These are phyloP conservation scores for Osmozyma mogii DNA, from an alignment of 805 yeast species.

Conservation along the genomic window DNA sequence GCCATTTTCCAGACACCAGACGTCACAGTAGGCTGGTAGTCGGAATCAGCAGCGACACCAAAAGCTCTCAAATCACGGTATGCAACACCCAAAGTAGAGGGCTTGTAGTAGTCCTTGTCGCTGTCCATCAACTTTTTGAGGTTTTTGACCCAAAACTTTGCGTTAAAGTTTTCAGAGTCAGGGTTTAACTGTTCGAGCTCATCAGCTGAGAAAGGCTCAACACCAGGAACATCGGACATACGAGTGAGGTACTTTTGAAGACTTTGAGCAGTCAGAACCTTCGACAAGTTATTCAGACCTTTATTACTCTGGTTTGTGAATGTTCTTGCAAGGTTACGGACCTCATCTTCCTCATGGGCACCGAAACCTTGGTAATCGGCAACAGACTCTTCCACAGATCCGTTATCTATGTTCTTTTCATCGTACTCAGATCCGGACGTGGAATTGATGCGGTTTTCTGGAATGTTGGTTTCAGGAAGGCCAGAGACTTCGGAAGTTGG, in stretches of 20 bases:
- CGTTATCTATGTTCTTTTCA: no score
- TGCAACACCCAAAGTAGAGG: constrained; percentile 50
- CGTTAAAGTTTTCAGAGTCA: constrained; percentile 45
- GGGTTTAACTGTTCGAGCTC: constrained; percentile 40
- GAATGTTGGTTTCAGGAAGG: no score
- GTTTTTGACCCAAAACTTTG: constrained; percentile 63
- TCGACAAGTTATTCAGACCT: no score
- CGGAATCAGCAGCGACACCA: constrained; percentile 63
- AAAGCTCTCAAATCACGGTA: constrained; percentile 51
- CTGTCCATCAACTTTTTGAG: constrained; percentile 42
- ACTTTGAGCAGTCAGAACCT: no score
- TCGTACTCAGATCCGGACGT: no score
- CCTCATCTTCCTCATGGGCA: not conserved
- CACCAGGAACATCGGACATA: constrained; percentile 27
- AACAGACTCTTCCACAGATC: no score
- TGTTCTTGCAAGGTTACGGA: not conserved
- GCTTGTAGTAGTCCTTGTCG: constrained; percentile 59
- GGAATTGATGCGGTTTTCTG: no score
- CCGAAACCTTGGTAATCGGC: not conserved
- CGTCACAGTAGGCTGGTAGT: constrained; percentile 53
- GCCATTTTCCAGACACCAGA: constrained; percentile 21
- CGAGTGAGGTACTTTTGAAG: constrained; percentile 38
- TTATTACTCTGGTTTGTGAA: no score
- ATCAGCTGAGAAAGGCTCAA: constrained; percentile 1
- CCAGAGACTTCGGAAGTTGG: no score